phyloP scores from a whole-genome alignment of 108 stramenopile species.

The Nitzschia sp. region DNA sequence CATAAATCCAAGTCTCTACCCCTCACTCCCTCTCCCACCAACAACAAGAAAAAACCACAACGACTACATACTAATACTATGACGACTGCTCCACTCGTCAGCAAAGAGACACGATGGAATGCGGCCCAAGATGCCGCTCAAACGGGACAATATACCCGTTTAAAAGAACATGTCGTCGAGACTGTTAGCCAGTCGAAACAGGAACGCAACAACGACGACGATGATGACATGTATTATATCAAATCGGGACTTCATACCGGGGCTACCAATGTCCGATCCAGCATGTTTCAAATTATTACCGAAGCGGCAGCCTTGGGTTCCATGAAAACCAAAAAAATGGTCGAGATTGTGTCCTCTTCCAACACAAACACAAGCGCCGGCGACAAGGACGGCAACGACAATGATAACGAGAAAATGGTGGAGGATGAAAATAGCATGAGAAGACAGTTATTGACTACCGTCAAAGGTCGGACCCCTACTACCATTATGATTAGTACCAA shows the following conservation, averaged over 20 bases:
- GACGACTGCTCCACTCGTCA: neutral
- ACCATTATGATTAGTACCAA: neutral
- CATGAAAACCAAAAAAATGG: neutral
- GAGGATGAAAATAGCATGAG: neutral
- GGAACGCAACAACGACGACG: too few species aligned
- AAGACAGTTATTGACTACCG: neutral
- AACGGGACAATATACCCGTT: constrained; percentile 9
- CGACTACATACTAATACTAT: too few species aligned
- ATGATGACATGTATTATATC: neutral
- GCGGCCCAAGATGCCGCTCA: constrained; percentile 11
- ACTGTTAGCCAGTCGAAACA: neutral
- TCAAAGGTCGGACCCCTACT: neutral
- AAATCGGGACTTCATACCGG: constrained; percentile 1
- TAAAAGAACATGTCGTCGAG: constrained; percentile 14
- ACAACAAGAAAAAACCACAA: too few species aligned
- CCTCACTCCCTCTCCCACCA: too few species aligned
- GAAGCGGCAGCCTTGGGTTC: constrained; percentile 21
- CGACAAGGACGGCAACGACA: neutral
- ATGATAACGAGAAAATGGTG: neutral
- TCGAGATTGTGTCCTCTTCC: neutral
- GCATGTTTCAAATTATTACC: constrained; percentile 1
- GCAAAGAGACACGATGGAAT: neutral
- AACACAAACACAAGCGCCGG: neutral
- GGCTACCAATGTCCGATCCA: neutral
- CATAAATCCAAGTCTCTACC: too few species aligned